A percentile compares a stretch with the other conserved stretches of the same genome.
These are phyloP conservation scores for Penicillium odoratum DNA, from an alignment of 495 filamentous ascomycete species.

Conservation along the genomic window DNA sequence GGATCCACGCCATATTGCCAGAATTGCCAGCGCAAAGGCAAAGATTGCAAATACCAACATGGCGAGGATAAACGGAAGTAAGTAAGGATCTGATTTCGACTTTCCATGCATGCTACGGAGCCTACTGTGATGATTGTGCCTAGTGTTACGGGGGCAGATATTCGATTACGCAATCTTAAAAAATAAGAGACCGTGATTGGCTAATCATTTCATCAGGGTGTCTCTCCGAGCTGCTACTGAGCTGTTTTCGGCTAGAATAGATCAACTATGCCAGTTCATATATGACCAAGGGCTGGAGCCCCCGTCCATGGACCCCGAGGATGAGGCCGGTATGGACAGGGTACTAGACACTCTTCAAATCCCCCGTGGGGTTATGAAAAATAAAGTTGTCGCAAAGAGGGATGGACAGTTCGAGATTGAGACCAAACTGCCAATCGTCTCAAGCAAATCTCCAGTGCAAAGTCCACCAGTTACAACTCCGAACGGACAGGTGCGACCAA, in stretches of 20 bases:
- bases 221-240: slow-evolving; percentile 50
- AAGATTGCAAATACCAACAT: slow-evolving; percentile 49
- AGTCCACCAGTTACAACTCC: slow-evolving; percentile 17
- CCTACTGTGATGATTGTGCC: neutral
- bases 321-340: slow-evolving; percentile 45
- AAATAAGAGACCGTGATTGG: neutral
- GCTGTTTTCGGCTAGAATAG: slow-evolving; percentile 46
- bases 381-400: neutral
- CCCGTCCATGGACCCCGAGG: slow-evolving; percentile 45
- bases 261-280: slow-evolving; percentile 49
- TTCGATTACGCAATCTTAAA: neutral
- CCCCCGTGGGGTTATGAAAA: slow-evolving; percentile 29
- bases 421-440: neutral
- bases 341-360: slow-evolving; percentile 49
- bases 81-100: slow-evolving; percentile 11
- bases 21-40: slow-evolving; percentile 51
- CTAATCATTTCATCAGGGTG: slow-evolving; percentile 33
- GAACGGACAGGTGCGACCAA: slow-evolving; percentile 14
- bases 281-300: slow-evolving; percentile 43
- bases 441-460: slow-evolving; percentile 18
- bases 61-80: slow-evolving; percentile 53
- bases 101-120: neutral
- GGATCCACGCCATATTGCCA: slow-evolving; percentile 46
- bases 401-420: slow-evolving; percentile 4
- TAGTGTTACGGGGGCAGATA: neutral